Evolutionary conservation across 495 filamentous ascomycete genomes (phyloP).

Genomic region (Tuber borchii): DNA sequence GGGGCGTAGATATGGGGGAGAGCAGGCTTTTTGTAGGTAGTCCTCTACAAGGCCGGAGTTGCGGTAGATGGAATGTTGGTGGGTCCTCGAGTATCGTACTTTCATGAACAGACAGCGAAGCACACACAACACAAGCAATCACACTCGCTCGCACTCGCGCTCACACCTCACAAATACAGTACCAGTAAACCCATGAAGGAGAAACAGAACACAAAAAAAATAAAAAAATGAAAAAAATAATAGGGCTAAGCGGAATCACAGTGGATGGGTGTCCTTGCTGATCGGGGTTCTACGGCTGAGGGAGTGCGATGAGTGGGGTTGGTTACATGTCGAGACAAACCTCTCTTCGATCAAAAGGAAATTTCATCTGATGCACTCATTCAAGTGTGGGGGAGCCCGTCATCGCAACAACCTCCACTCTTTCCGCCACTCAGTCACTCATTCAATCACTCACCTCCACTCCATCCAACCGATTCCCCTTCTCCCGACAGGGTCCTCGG

Average conservation of each 20-base stretch:
- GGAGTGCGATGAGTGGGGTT: slow-evolving; percentile 35
- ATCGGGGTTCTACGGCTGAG: slow-evolving; percentile 38
- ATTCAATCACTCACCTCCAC: slow-evolving; percentile 3
- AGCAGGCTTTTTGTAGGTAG: slow-evolving; percentile 25
- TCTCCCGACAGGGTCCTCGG: slow-evolving; percentile 27
- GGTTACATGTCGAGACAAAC: slow-evolving; percentile 25
- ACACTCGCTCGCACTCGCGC: not conserved
- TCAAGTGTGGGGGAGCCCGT: slow-evolving; percentile 33
- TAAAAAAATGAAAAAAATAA: not conserved
- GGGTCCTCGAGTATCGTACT: not conserved
- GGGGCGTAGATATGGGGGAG: slow-evolving; percentile 29
- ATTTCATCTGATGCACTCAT: slow-evolving; percentile 36
- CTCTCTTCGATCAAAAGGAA: slow-evolving; percentile 35
- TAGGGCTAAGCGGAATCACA: slow-evolving; percentile 25
- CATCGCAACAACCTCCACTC: slow-evolving; percentile 25
- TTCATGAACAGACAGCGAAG: slow-evolving; percentile 21
- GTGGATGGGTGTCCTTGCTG: slow-evolving; percentile 24
- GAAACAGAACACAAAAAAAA: not conserved
- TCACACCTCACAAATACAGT: not conserved
- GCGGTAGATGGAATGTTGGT: not conserved
- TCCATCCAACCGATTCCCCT: slow-evolving; percentile 8
- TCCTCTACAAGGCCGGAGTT: not conserved
- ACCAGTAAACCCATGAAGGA: not conserved
- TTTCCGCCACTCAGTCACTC: slow-evolving; percentile 13
- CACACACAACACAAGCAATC: slow-evolving; percentile 23